Conservation (phyloP, 306 rosid species). For the Casuarina cunninghamiana region DNA sequence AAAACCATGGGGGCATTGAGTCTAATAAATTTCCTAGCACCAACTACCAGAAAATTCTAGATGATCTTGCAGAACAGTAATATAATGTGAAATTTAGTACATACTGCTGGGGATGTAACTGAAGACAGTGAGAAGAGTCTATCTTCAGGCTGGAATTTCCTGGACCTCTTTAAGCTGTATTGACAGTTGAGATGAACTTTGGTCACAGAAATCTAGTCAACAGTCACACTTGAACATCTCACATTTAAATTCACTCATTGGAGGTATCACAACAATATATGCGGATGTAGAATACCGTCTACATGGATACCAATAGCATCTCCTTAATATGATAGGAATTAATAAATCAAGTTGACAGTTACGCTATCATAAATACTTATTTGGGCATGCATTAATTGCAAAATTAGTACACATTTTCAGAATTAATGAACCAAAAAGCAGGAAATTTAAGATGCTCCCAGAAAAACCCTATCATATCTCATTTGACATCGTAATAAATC, state of each 20-base stretch:
- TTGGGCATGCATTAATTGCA: not conserved
- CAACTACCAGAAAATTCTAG: not conserved
- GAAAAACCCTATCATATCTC: not conserved
- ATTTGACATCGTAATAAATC: not conserved
- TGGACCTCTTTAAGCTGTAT: not conserved
- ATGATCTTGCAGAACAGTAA: not conserved
- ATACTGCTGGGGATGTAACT: not conserved
- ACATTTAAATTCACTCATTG: not conserved
- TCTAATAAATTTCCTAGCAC: not conserved
- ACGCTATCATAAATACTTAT: not conserved
- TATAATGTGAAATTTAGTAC: not conserved
- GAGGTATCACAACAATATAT: not conserved
- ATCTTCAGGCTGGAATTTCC: slow-evolving; percentile 6
- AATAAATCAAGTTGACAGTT: not conserved
- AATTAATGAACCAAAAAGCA: not conserved
- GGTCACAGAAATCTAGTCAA: not conserved
- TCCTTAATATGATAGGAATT: not conserved
- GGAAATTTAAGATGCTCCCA: not conserved
- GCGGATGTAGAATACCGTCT: not conserved
- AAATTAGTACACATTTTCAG: not conserved
- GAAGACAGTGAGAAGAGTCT: not conserved
- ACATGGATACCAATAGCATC: not conserved
- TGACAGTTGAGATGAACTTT: not conserved
- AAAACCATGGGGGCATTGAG: not conserved
- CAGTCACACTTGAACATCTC: not conserved